Evolutionary conservation across 106 monocot species (phyloP).

Genomic region (Amphibolis antarctica): DNA sequence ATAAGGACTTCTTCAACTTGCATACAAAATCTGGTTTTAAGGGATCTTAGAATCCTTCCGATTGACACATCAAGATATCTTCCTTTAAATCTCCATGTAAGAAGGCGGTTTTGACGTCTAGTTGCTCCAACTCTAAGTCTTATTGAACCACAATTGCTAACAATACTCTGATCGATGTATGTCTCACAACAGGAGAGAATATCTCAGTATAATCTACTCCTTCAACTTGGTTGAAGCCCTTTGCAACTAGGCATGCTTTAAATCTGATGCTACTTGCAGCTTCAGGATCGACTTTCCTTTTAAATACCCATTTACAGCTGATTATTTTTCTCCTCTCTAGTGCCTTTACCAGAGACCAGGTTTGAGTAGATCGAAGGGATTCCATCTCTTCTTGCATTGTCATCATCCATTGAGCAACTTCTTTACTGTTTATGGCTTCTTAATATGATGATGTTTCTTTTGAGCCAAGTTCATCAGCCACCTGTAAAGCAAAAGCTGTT

Average conservation of each 20-base stretch:
- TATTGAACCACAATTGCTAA: neutral
- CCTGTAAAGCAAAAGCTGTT: too few relatives aligned
- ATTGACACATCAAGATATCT: neutral
- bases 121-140: neutral
- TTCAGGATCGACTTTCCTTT: too few relatives aligned
- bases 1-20: constrained; percentile 1
- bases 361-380: neutral
- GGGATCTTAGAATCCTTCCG: too few relatives aligned
- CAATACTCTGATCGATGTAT: neutral
- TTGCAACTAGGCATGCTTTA: too few relatives aligned
- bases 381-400: neutral
- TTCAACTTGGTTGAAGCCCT: too few relatives aligned
- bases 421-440: too few relatives aligned
- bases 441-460: too few relatives aligned
- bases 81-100: neutral
- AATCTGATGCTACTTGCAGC: too few relatives aligned
- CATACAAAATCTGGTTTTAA: neutral
- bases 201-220: too few relatives aligned
- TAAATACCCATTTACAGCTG: neutral
- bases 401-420: neutral
- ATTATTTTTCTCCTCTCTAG: neutral
- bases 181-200: neutral
- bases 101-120: neutral
- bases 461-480: too few relatives aligned
- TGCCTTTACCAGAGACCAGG: too few relatives aligned